Evolutionary conservation across 768 basidiomycete species (phyloP).

Genomic region (Lactarius quietus): DNA sequence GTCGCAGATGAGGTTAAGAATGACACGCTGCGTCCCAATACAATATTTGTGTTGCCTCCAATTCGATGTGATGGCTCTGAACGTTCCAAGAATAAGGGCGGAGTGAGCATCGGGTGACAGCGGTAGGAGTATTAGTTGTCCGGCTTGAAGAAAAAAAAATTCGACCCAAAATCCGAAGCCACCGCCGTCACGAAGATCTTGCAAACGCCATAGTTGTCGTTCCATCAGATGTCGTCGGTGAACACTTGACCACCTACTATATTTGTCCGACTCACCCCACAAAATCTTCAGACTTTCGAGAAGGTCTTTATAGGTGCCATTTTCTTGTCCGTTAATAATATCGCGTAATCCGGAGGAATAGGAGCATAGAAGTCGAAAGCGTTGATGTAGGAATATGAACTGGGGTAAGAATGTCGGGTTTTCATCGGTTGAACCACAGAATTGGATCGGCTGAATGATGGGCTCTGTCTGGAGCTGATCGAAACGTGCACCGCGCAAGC

Average conservation of each 20-base stretch:
- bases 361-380: neutral
- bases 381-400: neutral
- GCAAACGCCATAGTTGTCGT: neutral
- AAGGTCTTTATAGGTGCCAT: neutral
- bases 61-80: neutral
- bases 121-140: neutral
- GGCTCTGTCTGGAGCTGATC: neutral
- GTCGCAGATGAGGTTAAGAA: slow-evolving; percentile 26
- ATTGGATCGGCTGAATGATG: neutral
- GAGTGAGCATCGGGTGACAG: neutral
- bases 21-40: slow-evolving; percentile 21
- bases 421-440: neutral
- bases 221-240: neutral
- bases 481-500: neutral
- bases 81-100: neutral
- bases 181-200: neutral
- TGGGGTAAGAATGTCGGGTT: neutral
- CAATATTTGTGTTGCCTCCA: neutral
- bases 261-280: neutral
- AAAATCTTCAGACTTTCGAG: neutral
- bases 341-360: neutral
- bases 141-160: neutral
- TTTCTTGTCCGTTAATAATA: neutral
- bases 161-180: neutral
- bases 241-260: neutral